Evolutionary conservation across 1,284 basidiomycete species (phyloP), one percentile per base, ranked within the genome.

Genomic region (Ganoderma lingzhi): DNA sequence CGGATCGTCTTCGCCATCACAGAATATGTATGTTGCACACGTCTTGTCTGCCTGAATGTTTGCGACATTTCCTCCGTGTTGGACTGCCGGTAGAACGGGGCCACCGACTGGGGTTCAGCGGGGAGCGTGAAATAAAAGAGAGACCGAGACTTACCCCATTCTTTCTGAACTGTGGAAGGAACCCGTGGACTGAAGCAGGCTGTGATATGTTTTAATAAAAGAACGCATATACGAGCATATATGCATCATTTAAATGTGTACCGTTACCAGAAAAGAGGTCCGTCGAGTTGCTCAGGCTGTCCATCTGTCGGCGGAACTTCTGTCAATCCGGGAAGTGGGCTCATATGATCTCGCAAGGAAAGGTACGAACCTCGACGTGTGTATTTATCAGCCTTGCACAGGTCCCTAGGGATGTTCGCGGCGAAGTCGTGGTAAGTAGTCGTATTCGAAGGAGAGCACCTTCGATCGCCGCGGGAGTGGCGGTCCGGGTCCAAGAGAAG

Each of bases 1-100:
- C 8, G 70, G 70, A 30, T 71, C 70, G 39, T 69, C 63, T 39
- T 39, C 37, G 12, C 70, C 67, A 10, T 71, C 70, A 14, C 70
- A 71, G 55, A 71, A 71, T 0, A 69, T 45, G n/a, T 69, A 69
- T 9, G 44, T 59, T 1, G 62, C 32, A 4, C 41, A n/a, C 1
- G 45, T 10, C 1, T 30, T 19, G n/a, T 63, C 61, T 9, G 37
- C 12, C 3, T 55, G 51, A 0, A 39, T 30, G 8, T n/a, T 51
- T 3, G 61, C 61, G 14, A 63, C 3, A 9, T 23, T 39, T 10
- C 68, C 68, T 6, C 68, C 68, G 23, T 69, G 23, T 3, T 19
- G 35, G 2, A 32, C 42, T 41, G 17, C 23, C 23, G 1, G 23
- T 23, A 23, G n/a, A 6, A 10, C 1, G 5, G 17, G 44, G 17